Percentiles rank a stretch among this genome's conserved stretches.
These are phyloP conservation scores for Fusarium sororula DNA, from an alignment of 2,329 filamentous ascomycete species.

Conservation along the genomic window DNA sequence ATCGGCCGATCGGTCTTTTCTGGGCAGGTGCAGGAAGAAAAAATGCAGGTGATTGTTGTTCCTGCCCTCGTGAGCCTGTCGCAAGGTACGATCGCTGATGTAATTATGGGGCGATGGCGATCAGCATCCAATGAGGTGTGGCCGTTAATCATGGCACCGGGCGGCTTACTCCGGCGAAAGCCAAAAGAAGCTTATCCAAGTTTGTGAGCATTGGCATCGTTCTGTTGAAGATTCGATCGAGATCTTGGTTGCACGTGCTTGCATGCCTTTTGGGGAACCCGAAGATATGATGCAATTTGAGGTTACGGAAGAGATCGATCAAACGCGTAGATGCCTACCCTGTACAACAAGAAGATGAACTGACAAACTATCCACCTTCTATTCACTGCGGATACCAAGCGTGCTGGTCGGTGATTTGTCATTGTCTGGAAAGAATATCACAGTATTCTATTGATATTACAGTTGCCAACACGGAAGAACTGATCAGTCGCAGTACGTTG, in stretches of 20 bases:
- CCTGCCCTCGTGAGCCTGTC: constrained; percentile 20
- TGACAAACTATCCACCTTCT: background rate
- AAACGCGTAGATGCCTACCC: background rate
- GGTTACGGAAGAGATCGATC: too few relatives aligned
- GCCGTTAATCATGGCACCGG: background rate
- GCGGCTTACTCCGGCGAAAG: constrained; percentile 13
- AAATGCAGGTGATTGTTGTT: constrained; percentile 21
- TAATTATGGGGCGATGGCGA: background rate
- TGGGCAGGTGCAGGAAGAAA: constrained; percentile 1
- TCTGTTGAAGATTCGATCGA: background rate
- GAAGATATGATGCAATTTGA: background rate
- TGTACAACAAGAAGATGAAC: background rate
- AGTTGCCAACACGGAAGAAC: constrained; percentile 66
- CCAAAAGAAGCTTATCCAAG: constrained; percentile 15
- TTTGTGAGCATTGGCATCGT: background rate
- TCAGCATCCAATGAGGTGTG: background rate
- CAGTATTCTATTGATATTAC: constrained; percentile 59
- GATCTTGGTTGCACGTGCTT: background rate
- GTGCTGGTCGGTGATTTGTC: constrained; percentile 55
- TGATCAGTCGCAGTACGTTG: constrained; percentile 74
- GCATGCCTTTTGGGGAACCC: background rate
- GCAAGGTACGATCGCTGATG: constrained; percentile 17
- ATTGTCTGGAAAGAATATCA: constrained; percentile 69
- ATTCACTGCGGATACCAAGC: constrained; percentile 58
- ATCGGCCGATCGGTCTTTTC: constrained; percentile 18